Evolutionary conservation across 345 rosid genomes (phyloP).

Genomic region (Theobroma cacao): DNA sequence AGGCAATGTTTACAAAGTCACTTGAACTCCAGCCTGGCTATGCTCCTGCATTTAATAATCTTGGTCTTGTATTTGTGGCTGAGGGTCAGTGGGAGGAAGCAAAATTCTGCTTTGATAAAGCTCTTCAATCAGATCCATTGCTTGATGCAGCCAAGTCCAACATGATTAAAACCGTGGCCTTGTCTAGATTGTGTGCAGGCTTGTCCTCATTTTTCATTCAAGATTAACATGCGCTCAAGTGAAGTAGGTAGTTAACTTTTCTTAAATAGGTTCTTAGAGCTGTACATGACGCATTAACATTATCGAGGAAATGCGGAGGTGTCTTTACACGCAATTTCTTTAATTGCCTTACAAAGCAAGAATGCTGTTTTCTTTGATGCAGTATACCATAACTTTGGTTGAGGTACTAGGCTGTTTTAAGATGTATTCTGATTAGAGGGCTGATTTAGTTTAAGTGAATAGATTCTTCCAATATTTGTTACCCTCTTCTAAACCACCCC

Average conservation of each 20-base stretch:
- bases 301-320: background rate
- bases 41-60: slow-evolving; percentile 94
- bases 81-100: slow-evolving; percentile 91
- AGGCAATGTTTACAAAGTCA: slow-evolving; percentile 83
- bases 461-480: too few relatives aligned
- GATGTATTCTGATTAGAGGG: too few relatives aligned
- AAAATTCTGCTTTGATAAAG: slow-evolving; percentile 69
- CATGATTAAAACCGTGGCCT: slow-evolving; percentile 44
- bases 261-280: background rate
- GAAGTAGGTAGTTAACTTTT: background rate
- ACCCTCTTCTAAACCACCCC: too few relatives aligned
- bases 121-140: slow-evolving; percentile 72
- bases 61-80: slow-evolving; percentile 89
- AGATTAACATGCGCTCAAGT: background rate
- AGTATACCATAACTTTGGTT: background rate
- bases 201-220: slow-evolving; percentile 25
- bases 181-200: slow-evolving; percentile 39
- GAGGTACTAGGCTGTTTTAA: background rate
- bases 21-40: slow-evolving; percentile 85
- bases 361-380: background rate
- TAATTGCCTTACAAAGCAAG: background rate
- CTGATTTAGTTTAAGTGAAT: too few relatives aligned
- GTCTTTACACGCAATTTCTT: background rate
- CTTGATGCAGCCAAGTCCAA: slow-evolving; percentile 97
- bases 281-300: background rate